Evolutionary conservation across 2,329 filamentous ascomycete species (phyloP).

Genomic region (Fusarium sp.): DNA sequence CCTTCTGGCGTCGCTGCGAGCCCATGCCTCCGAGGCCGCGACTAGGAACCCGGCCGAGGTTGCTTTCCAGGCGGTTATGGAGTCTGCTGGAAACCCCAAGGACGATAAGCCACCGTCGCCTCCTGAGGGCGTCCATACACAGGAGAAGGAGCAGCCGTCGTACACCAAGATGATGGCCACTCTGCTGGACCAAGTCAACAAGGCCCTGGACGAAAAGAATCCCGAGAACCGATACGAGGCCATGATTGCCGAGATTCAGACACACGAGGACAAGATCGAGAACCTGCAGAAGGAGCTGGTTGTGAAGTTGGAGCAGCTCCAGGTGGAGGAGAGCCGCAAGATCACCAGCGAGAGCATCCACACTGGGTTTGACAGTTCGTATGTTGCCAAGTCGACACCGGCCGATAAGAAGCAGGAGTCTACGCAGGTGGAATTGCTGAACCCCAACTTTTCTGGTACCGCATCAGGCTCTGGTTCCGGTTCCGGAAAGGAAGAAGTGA

Average conservation of each 20-base stretch:
- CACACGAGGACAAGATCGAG: slow-evolving; percentile 79
- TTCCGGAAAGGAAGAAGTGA: slow-evolving; percentile 27
- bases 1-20: slow-evolving; percentile 76
- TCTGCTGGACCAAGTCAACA: slow-evolving; percentile 91
- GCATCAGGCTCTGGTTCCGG: slow-evolving; percentile 22
- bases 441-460: slow-evolving; percentile 61
- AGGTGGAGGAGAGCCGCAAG: slow-evolving; percentile 84
- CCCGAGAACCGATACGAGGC: slow-evolving; percentile 71
- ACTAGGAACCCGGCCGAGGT: slow-evolving; percentile 76
- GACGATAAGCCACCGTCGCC: slow-evolving; percentile 77
- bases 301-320: slow-evolving; percentile 77
- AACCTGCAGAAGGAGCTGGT: slow-evolving; percentile 78
- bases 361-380: slow-evolving; percentile 88
- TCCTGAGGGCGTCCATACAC: slow-evolving; percentile 79
- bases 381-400: slow-evolving; percentile 70
- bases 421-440: slow-evolving; percentile 74
- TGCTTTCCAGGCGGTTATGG: slow-evolving; percentile 88
- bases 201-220: slow-evolving; percentile 79
- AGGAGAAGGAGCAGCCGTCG: slow-evolving; percentile 76
- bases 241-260: slow-evolving; percentile 79
- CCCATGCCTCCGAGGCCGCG: slow-evolving; percentile 73
- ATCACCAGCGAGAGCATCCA: slow-evolving; percentile 93
- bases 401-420: slow-evolving; percentile 57
- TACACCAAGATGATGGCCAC: slow-evolving; percentile 99
- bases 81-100: slow-evolving; percentile 73